Evolutionary conservation across 2,329 filamentous ascomycete species (phyloP).

Genomic region (Paraphoma sp.): DNA sequence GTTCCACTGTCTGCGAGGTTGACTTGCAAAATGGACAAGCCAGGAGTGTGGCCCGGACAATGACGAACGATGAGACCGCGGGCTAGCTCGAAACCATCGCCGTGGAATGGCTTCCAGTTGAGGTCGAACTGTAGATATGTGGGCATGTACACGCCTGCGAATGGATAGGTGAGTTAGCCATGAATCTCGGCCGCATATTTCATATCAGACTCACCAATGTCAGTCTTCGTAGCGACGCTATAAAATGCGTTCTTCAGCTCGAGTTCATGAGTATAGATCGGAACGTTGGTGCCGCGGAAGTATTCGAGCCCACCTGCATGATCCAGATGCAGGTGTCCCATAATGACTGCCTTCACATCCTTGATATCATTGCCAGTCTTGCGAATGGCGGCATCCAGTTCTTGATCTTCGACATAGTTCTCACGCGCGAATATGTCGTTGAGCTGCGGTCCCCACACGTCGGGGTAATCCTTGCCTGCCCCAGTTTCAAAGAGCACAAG

Average conservation of each 20-base stretch:
- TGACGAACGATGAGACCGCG: constrained; percentile 42
- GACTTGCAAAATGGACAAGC: constrained; percentile 44
- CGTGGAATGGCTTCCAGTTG: constrained; percentile 44
- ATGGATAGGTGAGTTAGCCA: neutral
- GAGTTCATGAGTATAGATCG: constrained; percentile 47
- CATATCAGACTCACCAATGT: constrained; percentile 24
- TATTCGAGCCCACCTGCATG: constrained; percentile 46
- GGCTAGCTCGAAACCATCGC: constrained; percentile 38
- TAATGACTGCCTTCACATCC: constrained; percentile 46
- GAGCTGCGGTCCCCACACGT: constrained; percentile 33
- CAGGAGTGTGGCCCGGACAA: constrained; percentile 46
- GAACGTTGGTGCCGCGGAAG: constrained; percentile 43
- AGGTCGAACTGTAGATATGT: constrained; percentile 42
- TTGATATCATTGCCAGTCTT: constrained; percentile 43
- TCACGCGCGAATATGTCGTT: constrained; percentile 42
- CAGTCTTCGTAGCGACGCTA: constrained; percentile 43
- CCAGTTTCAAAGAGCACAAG: constrained; percentile 47
- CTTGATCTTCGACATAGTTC: constrained; percentile 25
- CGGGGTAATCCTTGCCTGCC: constrained; percentile 37
- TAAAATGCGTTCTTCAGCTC: constrained; percentile 49
- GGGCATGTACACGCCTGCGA: constrained; percentile 4
- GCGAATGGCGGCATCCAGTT: constrained; percentile 29
- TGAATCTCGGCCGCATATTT: too few relatives aligned
- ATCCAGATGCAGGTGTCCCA: constrained; percentile 47
- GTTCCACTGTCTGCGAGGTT: constrained; percentile 43